Conservation (phyloP, 2,329 filamentous ascomycete genomes). For the Trichoderma sp. region DNA sequence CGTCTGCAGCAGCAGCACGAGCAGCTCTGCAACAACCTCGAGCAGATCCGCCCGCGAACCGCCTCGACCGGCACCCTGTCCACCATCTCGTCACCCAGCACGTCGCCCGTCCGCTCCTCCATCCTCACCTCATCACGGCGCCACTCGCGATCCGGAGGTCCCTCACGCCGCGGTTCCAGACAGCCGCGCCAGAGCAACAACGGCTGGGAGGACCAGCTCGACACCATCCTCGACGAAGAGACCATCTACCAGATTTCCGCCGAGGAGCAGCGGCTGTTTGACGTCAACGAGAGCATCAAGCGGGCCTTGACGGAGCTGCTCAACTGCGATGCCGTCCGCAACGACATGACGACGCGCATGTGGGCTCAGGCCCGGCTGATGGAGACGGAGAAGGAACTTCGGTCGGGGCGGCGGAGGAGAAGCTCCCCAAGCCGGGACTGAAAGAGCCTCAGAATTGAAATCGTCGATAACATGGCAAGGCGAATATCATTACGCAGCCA, state of each 20-base stretch:
- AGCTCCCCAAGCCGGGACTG: constrained; percentile 37
- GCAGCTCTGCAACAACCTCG: constrained; percentile 50
- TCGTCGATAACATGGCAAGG: background rate
- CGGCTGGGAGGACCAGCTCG: constrained; percentile 37
- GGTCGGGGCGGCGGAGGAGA: constrained; percentile 50
- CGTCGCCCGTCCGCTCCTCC: constrained; percentile 55
- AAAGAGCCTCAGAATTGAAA: background rate
- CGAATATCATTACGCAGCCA: background rate
- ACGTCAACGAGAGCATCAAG: constrained; percentile 62
- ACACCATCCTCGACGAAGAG: constrained; percentile 47
- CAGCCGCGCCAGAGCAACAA: constrained; percentile 31
- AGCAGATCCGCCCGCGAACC: constrained; percentile 48
- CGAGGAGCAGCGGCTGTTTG: constrained; percentile 53
- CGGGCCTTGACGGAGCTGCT: constrained; percentile 59
- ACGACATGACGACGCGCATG: constrained; percentile 51
- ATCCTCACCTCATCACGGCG: constrained; percentile 38
- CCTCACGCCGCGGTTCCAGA: constrained; percentile 23
- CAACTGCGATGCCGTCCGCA: constrained; percentile 56
- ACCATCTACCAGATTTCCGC: constrained; percentile 49
- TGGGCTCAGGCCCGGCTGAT: constrained; percentile 60
- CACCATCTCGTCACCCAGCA: constrained; percentile 51
- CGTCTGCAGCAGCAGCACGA: constrained; percentile 55
- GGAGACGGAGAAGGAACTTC: constrained; percentile 59
- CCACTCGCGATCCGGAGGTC: constrained; percentile 24
- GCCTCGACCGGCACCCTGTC: constrained; percentile 35